Evolutionary conservation across 1,284 basidiomycete species (phyloP), one percentile per base, ranked within the genome.

Genomic region (Stereum hirsutum): DNA sequence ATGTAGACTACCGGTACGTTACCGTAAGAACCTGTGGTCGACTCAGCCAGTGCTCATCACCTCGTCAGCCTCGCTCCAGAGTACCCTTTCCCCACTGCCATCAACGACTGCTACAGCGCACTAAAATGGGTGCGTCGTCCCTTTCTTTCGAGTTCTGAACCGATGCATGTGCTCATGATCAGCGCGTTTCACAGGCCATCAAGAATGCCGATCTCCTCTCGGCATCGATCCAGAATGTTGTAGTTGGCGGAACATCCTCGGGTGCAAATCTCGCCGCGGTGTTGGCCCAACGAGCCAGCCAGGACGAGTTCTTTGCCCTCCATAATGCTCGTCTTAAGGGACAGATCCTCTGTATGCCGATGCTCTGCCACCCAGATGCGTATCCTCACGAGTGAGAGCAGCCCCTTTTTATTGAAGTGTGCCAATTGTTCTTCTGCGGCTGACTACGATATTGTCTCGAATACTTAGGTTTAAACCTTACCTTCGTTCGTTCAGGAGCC

Each of bases 81-180:
- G 37, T 46, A 62, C 43, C 60, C 61, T 0, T 70, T 61, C 53
- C 69, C 69, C 0, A 57, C 56, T 1, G 56, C 59, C 0, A 51
- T 63, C 3, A 55, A 66, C 12, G 69, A 71, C 42, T 54, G 59
- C 17, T 60, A 59, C 27, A 57, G 58, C 6, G 54, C 59, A 2
- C 48, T 67, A 2, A 54, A 57, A 49, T 67, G 64, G 56, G 57
- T 60, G 32, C 1, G 37, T 27, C 17, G 11, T 4, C 21, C 8
- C 7, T 17, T 35, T 17, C 15, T 17, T 19, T 35, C 4, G 10
- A 2, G 33, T 11, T 17, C 10, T n/a, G 10, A 20, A 10, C 4
- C 15, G 10, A 20, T 20, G 10, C 17, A n/a, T 17, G 4, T 20
- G 3, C 24, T 3, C 4, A 3, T 27, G 2, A 7, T 21, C 15